Base-by-base conservation (phyloP, 179 eudicot genomes). In the Spergularia azorica region DNA sequence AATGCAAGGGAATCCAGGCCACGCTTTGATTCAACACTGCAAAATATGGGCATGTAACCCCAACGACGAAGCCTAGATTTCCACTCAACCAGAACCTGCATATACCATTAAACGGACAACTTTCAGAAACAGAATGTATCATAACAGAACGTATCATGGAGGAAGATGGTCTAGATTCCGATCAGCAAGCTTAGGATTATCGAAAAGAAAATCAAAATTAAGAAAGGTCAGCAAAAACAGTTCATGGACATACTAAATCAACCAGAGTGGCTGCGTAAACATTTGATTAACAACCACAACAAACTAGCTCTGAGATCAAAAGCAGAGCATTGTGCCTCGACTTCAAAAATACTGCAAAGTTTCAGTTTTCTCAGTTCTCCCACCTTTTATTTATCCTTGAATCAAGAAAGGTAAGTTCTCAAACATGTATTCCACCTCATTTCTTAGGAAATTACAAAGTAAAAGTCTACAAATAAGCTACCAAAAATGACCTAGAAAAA, bases 1-100 rank as follows among this genome's bases (percentile, higher is more conserved):
- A 85, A 91, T 67, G 88, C 85, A 59, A 95, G 93, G 39, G 95
- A 86, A 81, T 95, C 94, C 36, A 95, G 91, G 77, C 93, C 97
- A 26, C 39, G 76, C 68, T 88, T 84, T 56, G 93, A 86, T 69
- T 93, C 87, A 32, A 85, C 97, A 71, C 98, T 95, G 82, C 98
- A 95, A 75, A 95, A 84, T 62, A 95, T 80, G 67, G 98, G 92
- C 54, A 84, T 84, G 79, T 95, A 95, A 39, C 97, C 98, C 98
- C 98, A 95, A n/a, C 76, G 79, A 46, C 79, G 90, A 71, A 95
- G 96, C 85, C 89, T 89, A 50, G 89, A 81, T 83, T 90, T 90
- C 98, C 98, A 95, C 68, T 73, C 84, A 75, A 39, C 61, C 71
- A 89, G 71, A 26, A 85, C 83, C 98, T 95, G 87, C 83, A 83